Percentiles rank a stretch among this genome's conserved stretches.
These are phyloP conservation scores for Oenanthe sinensis DNA, from an alignment of 129 eudicot species.

Conservation along the genomic window DNA sequence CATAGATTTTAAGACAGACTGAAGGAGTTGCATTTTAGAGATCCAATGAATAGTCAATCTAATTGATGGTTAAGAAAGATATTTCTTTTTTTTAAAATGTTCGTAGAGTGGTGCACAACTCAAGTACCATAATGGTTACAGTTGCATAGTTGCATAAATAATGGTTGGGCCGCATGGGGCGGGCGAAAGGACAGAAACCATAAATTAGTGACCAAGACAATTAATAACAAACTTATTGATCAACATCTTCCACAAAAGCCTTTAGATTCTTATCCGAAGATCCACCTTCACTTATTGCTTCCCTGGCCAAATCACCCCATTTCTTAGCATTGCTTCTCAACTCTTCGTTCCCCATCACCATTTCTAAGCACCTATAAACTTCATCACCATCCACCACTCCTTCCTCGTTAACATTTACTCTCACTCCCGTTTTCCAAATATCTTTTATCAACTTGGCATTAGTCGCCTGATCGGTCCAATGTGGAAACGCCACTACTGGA, in stretches of 20 bases:
- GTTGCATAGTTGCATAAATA: no score
- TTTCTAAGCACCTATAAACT: slow-evolving; percentile 19
- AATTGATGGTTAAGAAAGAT: no score
- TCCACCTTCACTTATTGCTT: slow-evolving; percentile 28
- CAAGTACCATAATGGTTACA: no score
- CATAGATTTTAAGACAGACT: no score
- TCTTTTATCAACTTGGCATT: slow-evolving; percentile 30
- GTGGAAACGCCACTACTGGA: slow-evolving; percentile 33
- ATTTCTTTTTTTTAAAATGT: no score
- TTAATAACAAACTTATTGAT: not conserved
- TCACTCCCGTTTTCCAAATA: slow-evolving; percentile 25
- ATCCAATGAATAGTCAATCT: no score
- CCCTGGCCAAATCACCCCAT: slow-evolving; percentile 23
- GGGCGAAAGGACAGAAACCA: no score
- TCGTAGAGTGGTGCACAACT: no score
- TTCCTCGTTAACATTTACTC: slow-evolving; percentile 15
- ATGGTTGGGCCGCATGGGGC: no score
- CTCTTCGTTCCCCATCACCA: slow-evolving; percentile 24
- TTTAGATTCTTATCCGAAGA: slow-evolving; percentile 26
- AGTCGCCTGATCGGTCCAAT: slow-evolving; percentile 28
- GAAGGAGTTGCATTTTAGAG: no score
- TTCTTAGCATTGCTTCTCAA: slow-evolving; percentile 24
- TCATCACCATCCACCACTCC: slow-evolving; percentile 29
- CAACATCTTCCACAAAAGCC: slow-evolving; percentile 22
- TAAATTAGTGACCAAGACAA: not conserved